Conservation (phyloP, 1,284 basidiomycete species). For the Apiotrichum veenhuisii region DNA sequence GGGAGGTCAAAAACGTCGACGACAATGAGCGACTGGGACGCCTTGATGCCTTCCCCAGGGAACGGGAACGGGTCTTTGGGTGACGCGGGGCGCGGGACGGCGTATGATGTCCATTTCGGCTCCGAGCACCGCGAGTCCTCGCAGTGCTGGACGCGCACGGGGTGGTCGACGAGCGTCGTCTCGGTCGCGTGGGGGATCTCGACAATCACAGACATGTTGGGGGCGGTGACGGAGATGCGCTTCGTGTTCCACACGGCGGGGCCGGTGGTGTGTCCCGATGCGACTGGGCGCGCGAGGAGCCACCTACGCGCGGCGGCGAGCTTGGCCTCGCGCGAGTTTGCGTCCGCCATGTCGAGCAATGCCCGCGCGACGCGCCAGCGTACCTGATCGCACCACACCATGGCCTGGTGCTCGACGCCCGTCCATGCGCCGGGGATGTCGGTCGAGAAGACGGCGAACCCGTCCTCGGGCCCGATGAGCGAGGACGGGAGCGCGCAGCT, state of each 20-base stretch:
- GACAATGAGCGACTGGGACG: slow-evolving; percentile 25
- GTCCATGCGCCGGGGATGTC: slow-evolving; percentile 88
- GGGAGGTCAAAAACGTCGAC: slow-evolving; percentile 9
- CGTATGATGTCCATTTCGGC: neutral
- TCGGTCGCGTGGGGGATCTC: neutral
- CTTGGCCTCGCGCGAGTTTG: neutral
- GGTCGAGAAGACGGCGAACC: slow-evolving; percentile 78
- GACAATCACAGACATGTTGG: slow-evolving; percentile 24
- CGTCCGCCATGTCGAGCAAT: slow-evolving; percentile 62
- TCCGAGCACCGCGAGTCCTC: neutral
- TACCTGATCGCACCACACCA: slow-evolving; percentile 99
- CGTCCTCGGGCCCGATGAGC: slow-evolving; percentile 45
- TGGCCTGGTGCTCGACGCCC: slow-evolving; percentile 89
- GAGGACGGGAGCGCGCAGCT: slow-evolving; percentile 64
- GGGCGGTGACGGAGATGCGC: neutral
- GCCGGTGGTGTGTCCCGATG: neutral
- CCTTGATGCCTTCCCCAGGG: slow-evolving; percentile 36
- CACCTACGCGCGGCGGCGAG: slow-evolving; percentile 14
- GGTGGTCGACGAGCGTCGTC: neutral
- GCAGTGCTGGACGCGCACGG: slow-evolving; percentile 9
- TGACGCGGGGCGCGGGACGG: slow-evolving; percentile 19
- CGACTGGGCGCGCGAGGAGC: slow-evolving; percentile 4
- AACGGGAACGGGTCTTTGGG: slow-evolving; percentile 31
- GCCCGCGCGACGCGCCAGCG: slow-evolving; percentile 79
- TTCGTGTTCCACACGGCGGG: too few relatives aligned